These are phyloP conservation scores for Hypoxylon sp. DNA, from an alignment of 2,329 filamentous ascomycete genomes.

Conservation along the genomic window DNA sequence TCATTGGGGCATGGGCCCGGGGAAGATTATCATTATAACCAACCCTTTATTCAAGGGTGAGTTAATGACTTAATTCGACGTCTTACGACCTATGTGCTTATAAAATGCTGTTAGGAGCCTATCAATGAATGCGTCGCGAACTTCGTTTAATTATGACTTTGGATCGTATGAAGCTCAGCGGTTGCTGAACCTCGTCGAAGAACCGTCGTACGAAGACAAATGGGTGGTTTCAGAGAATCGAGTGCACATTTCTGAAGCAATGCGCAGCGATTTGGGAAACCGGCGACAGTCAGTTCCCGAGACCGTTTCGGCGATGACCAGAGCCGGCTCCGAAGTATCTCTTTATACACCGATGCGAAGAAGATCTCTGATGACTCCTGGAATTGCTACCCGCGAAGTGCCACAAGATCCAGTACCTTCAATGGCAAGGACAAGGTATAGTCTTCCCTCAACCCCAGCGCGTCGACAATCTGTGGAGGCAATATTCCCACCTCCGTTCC, in stretches of 20 bases:
- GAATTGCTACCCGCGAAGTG: conserved; percentile 51
- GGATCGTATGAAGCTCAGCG: conserved; percentile 63
- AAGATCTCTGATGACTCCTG: conserved; percentile 53
- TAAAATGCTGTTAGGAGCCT: conserved; percentile 48
- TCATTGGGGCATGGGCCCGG: conserved; percentile 52
- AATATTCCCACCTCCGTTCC: conserved; percentile 47
- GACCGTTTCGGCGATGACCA: conserved; percentile 53
- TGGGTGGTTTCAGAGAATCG: conserved; percentile 56
- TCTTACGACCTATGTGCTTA: conserved; percentile 21
- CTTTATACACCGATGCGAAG: conserved; percentile 54
- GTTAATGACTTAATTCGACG: background rate
- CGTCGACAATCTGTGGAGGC: conserved; percentile 47
- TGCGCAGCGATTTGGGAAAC: conserved; percentile 56
- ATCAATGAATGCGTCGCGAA: conserved; percentile 54
- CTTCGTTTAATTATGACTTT: conserved; percentile 61
- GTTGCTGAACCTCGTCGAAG: conserved; percentile 59
- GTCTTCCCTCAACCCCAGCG: conserved; percentile 46
- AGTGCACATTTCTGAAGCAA: conserved; percentile 54
- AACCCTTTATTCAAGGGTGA: conserved; percentile 38
- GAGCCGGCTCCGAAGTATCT: conserved; percentile 62
- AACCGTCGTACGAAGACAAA: conserved; percentile 53
- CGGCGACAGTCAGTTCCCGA: conserved; percentile 47
- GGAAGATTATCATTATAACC: conserved; percentile 40
- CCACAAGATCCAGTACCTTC: conserved; percentile 26
- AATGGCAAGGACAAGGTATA: conserved; percentile 42